Evolutionary conservation across 345 rosid genomes (phyloP).

Genomic region (Citrus mangshanensis): DNA sequence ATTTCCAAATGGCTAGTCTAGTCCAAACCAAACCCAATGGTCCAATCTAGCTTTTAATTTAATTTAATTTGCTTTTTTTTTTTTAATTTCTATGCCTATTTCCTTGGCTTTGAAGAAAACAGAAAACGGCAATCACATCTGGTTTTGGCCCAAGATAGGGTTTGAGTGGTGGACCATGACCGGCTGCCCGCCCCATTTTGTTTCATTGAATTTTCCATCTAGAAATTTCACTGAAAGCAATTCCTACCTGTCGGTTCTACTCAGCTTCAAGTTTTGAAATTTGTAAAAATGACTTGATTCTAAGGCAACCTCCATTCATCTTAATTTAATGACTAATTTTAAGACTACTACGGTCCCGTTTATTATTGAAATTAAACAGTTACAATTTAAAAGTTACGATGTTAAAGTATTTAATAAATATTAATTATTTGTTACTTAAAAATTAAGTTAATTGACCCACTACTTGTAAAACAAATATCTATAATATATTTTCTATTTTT

Average conservation of each 20-base stretch:
- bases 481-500: no score
- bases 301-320: no score
- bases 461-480: no score
- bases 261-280: no score
- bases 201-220: neutral
- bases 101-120: conserved; percentile 19
- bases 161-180: conserved; percentile 11
- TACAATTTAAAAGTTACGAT: no score
- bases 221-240: conserved; percentile 23
- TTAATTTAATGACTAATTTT: no score
- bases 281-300: no score
- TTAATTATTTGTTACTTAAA: no score
- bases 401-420: no score
- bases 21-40: neutral
- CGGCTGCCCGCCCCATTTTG: neutral
- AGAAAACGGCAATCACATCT: conserved; percentile 6
- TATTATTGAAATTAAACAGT: fast-evolving
- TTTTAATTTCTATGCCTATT: neutral
- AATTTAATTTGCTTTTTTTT: conserved; percentile 2
- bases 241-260: conserved; percentile 1
- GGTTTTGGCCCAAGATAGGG: neutral
- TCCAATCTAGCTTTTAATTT: neutral
- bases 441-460: fast-evolving
- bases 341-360: fast-evolving
- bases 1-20: neutral